Evolutionary conservation across 805 yeast genomes (phyloP).

Genomic region (Teunomyces barrocoloradensis): DNA sequence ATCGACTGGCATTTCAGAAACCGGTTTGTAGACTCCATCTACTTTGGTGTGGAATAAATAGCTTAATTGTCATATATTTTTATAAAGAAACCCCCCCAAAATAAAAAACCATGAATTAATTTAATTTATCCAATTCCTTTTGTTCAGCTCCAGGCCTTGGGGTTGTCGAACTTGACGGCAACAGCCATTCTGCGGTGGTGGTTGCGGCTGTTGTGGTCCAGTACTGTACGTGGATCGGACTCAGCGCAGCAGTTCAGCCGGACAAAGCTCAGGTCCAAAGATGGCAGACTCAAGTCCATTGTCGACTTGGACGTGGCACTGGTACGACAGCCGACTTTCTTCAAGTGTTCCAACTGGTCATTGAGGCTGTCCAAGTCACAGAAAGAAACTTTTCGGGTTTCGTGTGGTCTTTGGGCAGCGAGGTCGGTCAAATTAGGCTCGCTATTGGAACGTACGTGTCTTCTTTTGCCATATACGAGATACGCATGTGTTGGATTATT

Average conservation of each 20-base stretch:
- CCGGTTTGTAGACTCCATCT: constrained; percentile 71
- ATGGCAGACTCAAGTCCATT: not conserved
- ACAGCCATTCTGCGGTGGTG: constrained; percentile 47
- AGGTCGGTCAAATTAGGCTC: not conserved
- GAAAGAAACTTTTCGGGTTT: constrained; percentile 5
- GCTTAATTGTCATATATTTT: not conserved
- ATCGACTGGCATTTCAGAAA: constrained; percentile 59
- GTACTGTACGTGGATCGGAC: not conserved
- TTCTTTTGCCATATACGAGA: constrained; percentile 5
- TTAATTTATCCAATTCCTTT: no score
- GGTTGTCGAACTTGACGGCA: constrained; percentile 45
- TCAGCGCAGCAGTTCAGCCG: not conserved
- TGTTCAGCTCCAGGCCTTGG: constrained; percentile 14
- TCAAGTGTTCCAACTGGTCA: constrained; percentile 5
- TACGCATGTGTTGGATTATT: constrained; percentile 6
- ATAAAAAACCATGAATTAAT: not conserved
- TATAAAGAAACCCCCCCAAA: not conserved
- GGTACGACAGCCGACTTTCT: not conserved
- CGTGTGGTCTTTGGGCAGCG: not conserved
- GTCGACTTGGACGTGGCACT: not conserved
- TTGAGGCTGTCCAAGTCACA: constrained; percentile 9
- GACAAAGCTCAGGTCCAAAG: not conserved
- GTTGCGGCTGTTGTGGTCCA: constrained; percentile 12
- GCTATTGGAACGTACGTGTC: not conserved
- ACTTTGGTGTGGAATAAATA: constrained; percentile 62